Percentiles rank a stretch among this genome's conserved stretches.
Conservation (phyloP, 139 green algal species). For the Haematococcus lacustris region DNA sequence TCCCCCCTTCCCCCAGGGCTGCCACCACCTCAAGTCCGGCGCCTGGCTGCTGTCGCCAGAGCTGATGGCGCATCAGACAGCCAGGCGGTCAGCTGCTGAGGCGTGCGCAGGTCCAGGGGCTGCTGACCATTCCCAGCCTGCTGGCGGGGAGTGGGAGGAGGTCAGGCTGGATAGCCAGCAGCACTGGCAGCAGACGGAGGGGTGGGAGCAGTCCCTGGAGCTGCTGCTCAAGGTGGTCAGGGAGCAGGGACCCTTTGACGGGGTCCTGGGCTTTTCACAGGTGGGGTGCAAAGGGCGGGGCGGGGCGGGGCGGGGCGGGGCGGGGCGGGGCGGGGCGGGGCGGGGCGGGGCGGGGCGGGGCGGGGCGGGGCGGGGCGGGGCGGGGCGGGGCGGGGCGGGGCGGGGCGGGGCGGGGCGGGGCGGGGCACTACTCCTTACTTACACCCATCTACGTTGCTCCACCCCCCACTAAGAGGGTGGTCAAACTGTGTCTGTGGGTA, state of each 20-base stretch:
- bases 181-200: constrained; percentile 48
- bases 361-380: too few species aligned
- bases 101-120: background rate
- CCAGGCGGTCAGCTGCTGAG: background rate
- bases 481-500: too few species aligned
- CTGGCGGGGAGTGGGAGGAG: too few species aligned
- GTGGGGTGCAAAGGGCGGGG: constrained; percentile 17
- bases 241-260: constrained; percentile 60
- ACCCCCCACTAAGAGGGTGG: too few species aligned
- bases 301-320: too few species aligned
- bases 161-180: constrained; percentile 37
- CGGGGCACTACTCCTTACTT: too few species aligned
- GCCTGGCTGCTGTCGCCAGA: constrained; percentile 38
- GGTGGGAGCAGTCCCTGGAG: constrained; percentile 47
- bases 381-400: too few species aligned
- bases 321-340: too few species aligned
- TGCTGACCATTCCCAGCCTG: background rate
- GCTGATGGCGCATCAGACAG: constrained; percentile 13
- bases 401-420: too few species aligned
- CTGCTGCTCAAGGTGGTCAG: constrained; percentile 30
- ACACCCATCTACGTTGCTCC: too few species aligned
- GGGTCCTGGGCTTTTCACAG: constrained; percentile 82
- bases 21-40: constrained; percentile 1
- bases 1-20: background rate
- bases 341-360: too few species aligned